These are phyloP conservation scores for Schwanniomyces vanrijiae DNA, from an alignment of 805 yeast genomes.

Conservation along the genomic window DNA sequence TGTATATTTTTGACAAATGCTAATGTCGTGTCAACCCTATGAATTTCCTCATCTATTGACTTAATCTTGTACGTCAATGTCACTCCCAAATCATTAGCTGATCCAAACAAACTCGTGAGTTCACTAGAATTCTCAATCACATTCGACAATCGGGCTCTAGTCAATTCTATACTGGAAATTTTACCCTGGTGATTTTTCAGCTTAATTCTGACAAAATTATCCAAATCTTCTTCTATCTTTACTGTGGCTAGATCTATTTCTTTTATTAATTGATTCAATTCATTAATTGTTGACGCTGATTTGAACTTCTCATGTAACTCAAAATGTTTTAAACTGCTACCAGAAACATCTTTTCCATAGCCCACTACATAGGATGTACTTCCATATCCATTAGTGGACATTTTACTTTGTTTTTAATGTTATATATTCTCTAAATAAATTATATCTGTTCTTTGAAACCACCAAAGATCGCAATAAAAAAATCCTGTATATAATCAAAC, in stretches of 20 bases:
- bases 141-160: constrained; percentile 62
- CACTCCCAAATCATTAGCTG: constrained; percentile 65
- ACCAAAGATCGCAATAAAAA: background rate
- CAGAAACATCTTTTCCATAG: background rate
- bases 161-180: constrained; percentile 53
- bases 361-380: background rate
- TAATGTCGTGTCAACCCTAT: constrained; percentile 60
- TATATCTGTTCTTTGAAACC: background rate
- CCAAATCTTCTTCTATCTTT: constrained; percentile 24
- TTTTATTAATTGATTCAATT: constrained; percentile 23
- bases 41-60: constrained; percentile 66
- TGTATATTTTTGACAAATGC: constrained; percentile 66
- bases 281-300: constrained; percentile 26
- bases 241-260: constrained; percentile 26
- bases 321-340: constrained; percentile 2
- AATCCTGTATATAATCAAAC: background rate
- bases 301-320: constrained; percentile 12
- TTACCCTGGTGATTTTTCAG: constrained; percentile 34
- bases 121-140: constrained; percentile 58
- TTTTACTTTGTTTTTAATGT: background rate
- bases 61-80: constrained; percentile 69
- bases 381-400: constrained; percentile 4
- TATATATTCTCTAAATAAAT: background rate
- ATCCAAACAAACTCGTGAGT: constrained; percentile 51
- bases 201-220: constrained; percentile 21